Conservation (phyloP, 768 basidiomycete genomes). For the Amanita pseudoporphyria region DNA sequence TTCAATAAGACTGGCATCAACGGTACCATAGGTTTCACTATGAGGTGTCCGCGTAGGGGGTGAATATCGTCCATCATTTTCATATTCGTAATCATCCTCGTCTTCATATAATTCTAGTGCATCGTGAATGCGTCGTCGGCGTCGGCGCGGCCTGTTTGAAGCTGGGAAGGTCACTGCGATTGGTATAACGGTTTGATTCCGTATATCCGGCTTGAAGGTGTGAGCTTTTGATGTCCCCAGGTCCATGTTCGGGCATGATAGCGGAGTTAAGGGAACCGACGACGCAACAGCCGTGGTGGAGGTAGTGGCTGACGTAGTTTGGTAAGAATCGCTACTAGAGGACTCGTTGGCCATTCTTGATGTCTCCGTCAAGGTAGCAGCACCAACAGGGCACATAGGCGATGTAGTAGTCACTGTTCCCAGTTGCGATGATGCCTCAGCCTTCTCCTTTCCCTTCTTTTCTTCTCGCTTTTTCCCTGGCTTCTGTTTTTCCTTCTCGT, state of each 20-base stretch:
- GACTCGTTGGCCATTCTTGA: conserved; percentile 1
- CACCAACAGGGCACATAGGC: background rate
- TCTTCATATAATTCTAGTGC: conserved; percentile 16
- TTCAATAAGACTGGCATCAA: conserved; percentile 46
- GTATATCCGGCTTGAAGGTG: background rate
- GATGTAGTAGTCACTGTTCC: background rate
- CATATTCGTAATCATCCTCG: conserved; percentile 25
- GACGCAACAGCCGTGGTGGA: conserved; percentile 1
- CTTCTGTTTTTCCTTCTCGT: conserved; percentile 12
- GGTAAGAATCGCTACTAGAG: background rate
- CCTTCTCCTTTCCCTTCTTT: conserved; percentile 4
- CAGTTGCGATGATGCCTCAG: background rate
- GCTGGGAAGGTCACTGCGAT: background rate
- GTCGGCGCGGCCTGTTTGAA: conserved; percentile 8
- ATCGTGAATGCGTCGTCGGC: conserved; percentile 21
- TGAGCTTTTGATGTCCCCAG: conserved; percentile 1
- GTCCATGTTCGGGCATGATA: background rate
- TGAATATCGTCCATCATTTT: conserved; percentile 19
- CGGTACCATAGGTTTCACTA: conserved; percentile 49
- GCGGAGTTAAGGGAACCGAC: conserved; percentile 1
- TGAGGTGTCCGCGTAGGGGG: conserved; percentile 45
- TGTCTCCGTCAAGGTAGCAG: background rate
- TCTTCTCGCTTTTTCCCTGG: conserved; percentile 14
- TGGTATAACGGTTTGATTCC: conserved; percentile 15
- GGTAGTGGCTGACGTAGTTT: background rate